Conservation (phyloP, 306 rosid species). For the Luffa acutangula region DNA sequence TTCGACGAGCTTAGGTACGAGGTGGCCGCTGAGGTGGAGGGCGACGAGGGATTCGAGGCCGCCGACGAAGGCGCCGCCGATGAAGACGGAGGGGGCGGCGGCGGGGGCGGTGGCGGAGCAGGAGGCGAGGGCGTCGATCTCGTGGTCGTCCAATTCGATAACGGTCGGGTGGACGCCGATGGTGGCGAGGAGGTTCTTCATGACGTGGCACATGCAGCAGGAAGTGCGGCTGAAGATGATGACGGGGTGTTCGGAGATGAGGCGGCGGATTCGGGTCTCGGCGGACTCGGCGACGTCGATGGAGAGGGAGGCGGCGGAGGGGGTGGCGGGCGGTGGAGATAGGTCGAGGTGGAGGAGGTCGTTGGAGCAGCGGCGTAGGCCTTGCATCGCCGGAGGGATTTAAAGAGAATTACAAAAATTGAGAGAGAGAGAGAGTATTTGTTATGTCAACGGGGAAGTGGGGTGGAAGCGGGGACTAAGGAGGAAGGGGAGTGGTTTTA, state of each 20-base stretch:
- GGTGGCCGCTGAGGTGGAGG: conserved; percentile 91
- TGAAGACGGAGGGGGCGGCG: conserved; percentile 55
- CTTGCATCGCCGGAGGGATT: conserved; percentile 47
- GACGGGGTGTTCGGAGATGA: conserved; percentile 88
- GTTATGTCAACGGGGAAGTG: conserved; percentile 30
- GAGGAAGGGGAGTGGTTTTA: conserved; percentile 9
- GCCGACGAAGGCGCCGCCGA: conserved; percentile 71
- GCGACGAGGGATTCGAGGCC: conserved; percentile 91
- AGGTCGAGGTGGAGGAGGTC: conserved; percentile 59
- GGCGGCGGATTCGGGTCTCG: conserved; percentile 68
- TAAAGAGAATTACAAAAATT: not conserved
- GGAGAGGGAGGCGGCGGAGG: conserved; percentile 44
- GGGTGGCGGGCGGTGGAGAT: conserved; percentile 4
- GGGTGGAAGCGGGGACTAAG: not conserved
- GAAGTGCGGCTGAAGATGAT: conserved; percentile 78
- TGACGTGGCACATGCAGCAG: conserved; percentile 99
- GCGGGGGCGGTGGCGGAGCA: not conserved
- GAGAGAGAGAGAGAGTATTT: not conserved
- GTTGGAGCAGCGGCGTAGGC: conserved; percentile 52
- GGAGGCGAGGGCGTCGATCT: conserved; percentile 61
- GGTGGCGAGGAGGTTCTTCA: conserved; percentile 86
- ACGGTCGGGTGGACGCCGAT: conserved; percentile 93
- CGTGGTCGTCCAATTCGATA: conserved; percentile 83
- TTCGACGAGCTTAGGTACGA: conserved; percentile 75
- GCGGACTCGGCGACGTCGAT: conserved; percentile 79